These are phyloP conservation scores for Phytophthora chlamydospora DNA, from an alignment of 352 stramenopile genomes.

Conservation along the genomic window DNA sequence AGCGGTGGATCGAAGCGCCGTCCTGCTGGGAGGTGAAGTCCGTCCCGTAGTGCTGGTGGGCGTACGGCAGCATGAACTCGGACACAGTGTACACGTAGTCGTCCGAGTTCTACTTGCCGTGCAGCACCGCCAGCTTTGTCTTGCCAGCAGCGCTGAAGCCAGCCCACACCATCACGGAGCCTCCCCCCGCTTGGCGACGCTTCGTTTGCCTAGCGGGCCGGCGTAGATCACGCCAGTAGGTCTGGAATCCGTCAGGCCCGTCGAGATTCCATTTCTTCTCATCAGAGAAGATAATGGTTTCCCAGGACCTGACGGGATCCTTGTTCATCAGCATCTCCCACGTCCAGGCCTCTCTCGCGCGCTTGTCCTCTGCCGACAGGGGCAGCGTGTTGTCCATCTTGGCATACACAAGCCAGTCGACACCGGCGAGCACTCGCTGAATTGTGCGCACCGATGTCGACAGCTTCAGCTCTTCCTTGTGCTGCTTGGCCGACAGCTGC, in stretches of 20 bases:
- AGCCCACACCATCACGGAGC: slow-evolving; percentile 33
- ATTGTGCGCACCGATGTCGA: slow-evolving; percentile 20
- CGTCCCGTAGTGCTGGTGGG: slow-evolving; percentile 20
- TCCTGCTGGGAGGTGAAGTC: slow-evolving; percentile 41
- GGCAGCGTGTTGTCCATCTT: slow-evolving; percentile 27
- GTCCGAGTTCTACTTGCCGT: slow-evolving; percentile 24
- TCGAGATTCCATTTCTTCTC: slow-evolving; percentile 55
- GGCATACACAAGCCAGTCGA: slow-evolving; percentile 25
- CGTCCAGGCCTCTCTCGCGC: slow-evolving; percentile 1
- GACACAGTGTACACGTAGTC: slow-evolving; percentile 34
- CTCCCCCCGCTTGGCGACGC: slow-evolving; percentile 21
- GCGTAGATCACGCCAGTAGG: slow-evolving; percentile 36
- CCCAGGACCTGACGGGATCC: slow-evolving; percentile 14
- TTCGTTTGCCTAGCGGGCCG: slow-evolving; percentile 2
- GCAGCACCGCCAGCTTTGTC: slow-evolving; percentile 18
- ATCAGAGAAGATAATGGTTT: slow-evolving; percentile 45
- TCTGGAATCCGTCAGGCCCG: slow-evolving; percentile 37
- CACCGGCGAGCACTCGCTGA: slow-evolving; percentile 6
- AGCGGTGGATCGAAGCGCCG: slow-evolving; percentile 26
- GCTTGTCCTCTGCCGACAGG: slow-evolving; percentile 7
- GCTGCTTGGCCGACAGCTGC: background rate
- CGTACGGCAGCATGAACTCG: slow-evolving; percentile 33
- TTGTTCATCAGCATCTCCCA: slow-evolving; percentile 6
- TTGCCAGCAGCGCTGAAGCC: slow-evolving; percentile 22
- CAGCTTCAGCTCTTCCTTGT: slow-evolving; percentile 16